Base-by-base conservation (phyloP, 2,329 filamentous ascomycete species). In the Truncatella angustata region DNA sequence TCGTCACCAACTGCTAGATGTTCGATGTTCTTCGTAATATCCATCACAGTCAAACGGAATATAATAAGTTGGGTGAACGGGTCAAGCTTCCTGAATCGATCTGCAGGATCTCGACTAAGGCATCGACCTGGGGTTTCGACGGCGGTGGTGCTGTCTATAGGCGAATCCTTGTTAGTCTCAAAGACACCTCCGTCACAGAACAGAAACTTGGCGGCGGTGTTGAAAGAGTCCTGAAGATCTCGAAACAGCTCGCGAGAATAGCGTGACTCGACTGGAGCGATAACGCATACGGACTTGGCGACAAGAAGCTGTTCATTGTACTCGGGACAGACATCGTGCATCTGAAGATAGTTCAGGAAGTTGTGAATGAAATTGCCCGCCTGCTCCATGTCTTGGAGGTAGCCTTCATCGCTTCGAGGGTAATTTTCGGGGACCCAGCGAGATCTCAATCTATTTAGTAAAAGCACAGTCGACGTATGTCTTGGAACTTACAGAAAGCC, bases 311-410 rank as follows among this genome's bases (percentile, higher is more conserved):
- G 81, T 1, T 78, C 73, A 0, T 70, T 75, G 64, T 92, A 88
- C 66, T 97, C 94, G 0, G 88, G 87, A 62, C 91, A 96, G 14
- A 95, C 93, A 34, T 88, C 81, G 63, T 97, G 92, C 54, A 88
- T 82, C 9, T 92, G 76, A 1, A 97, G 76, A 59, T 97, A 99
- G 58, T 90, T 89, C 57, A 96, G 82, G 65, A 97, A 97, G 64
- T 94, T 96, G 54, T 84, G 82, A 36, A 97, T 77, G 0, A 95
- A 82, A 30, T 80, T 78, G 18, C 86, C 82, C 3, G 84, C 84
- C 5, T 78, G 69, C n/a, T 79, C 71, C 55, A 91, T 77, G 11
- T 78, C 70, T 0, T 71, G 65, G 14, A 71, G 75, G 11, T 84
- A 79, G 45, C 34, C 21, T 24, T 23, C 11, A 24, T 82, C 81